Percentiles rank a stretch among this genome's conserved stretches.
phyloP scores from a whole-genome alignment of 768 basidiomycete species.

The Mycena latifolia region DNA sequence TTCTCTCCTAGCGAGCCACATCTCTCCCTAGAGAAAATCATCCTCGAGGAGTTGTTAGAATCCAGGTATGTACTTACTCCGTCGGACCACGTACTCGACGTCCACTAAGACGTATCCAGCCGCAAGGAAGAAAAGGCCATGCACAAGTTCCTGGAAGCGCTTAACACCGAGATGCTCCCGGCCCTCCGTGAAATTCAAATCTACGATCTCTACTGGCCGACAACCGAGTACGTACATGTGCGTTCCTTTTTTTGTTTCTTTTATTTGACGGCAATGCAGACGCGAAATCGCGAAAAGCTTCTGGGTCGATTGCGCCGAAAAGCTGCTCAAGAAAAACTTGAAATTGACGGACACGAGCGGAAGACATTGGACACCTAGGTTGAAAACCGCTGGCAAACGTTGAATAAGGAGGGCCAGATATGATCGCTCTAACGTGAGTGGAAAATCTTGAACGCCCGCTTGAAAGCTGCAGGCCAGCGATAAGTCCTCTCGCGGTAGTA shows the following conservation, averaged over 20 bases:
- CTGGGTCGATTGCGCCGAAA: background rate
- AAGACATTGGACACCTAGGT: background rate
- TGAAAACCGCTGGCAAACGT: background rate
- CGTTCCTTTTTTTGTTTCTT: too few species aligned
- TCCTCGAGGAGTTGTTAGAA: background rate
- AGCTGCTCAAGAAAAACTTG: background rate
- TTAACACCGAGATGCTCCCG: conserved; percentile 7
- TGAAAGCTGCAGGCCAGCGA: too few species aligned
- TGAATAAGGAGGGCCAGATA: too few species aligned
- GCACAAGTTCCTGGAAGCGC: background rate
- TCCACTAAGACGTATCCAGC: background rate
- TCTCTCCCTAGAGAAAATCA: conserved; percentile 2
- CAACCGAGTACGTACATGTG: conserved; percentile 13
- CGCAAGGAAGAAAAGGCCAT: background rate
- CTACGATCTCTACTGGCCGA: conserved; percentile 1
- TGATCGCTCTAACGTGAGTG: too few species aligned
- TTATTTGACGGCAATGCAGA: background rate
- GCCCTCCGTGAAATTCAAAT: conserved; percentile 18
- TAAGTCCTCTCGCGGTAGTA: too few species aligned
- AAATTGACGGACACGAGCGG: background rate
- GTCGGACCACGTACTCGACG: background rate
- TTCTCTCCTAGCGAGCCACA: conserved; percentile 16
- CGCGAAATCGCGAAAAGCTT: background rate
- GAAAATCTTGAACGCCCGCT: too few species aligned
- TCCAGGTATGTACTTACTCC: background rate